Conservation (phyloP, 2,329 filamentous ascomycete species). For the Daldinia sp. region DNA sequence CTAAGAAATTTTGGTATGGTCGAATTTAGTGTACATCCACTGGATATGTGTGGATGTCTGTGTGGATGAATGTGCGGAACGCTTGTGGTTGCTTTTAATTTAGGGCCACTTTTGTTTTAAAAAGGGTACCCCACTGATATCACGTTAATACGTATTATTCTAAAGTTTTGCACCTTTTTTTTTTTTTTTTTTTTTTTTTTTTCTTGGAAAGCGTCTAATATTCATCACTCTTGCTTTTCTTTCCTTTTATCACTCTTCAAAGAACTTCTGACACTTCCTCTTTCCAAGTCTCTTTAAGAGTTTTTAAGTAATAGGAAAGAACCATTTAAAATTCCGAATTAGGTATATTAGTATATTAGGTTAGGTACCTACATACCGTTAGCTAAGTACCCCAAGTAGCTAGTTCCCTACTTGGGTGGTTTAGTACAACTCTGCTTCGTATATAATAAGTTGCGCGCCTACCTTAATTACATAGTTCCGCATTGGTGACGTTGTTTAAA, state of each 20-base stretch:
- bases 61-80: too few relatives aligned
- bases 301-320: not conserved
- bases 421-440: not conserved
- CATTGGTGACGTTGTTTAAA: conserved; percentile 31
- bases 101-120: too few relatives aligned
- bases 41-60: not conserved
- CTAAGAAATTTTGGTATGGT: conserved; percentile 17
- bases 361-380: too few relatives aligned
- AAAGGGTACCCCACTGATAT: conserved; percentile 18
- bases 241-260: not conserved
- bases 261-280: not conserved
- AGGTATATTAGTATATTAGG: conserved; percentile 1
- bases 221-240: not conserved
- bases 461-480: conserved; percentile 22
- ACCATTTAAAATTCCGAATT: not conserved
- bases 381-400: not conserved
- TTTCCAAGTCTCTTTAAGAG: too few relatives aligned
- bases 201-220: not conserved
- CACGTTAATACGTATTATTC: conserved; percentile 14
- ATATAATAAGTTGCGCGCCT: not conserved
- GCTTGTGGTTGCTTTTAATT: too few relatives aligned
- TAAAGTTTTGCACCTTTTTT: not conserved
- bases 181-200: not conserved
- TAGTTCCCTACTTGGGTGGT: too few relatives aligned
- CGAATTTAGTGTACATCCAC: conserved; percentile 11